phyloP scores from a whole-genome alignment of 805 yeast species.

The Wickerhamiella sorbophila region DNA sequence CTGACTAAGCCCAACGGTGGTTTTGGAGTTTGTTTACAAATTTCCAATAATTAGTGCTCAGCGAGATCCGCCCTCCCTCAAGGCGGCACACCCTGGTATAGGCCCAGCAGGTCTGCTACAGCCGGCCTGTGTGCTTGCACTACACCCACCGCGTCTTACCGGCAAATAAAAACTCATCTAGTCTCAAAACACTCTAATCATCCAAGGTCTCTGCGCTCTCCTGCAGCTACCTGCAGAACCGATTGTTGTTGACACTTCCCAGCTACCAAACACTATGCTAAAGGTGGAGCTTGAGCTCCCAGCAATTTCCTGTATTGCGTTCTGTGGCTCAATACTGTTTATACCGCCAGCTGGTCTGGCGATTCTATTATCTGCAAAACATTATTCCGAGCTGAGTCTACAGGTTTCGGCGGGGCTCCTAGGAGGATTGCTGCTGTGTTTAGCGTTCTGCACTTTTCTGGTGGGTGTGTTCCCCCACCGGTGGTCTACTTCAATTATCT shows the following conservation, averaged over 20 bases:
- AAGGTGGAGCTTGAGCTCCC: conserved; percentile 19
- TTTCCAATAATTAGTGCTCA: too few relatives aligned
- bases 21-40: too few relatives aligned
- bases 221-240: not conserved
- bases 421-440: conserved; percentile 5
- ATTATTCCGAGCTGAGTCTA: conserved; percentile 2
- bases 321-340: conserved; percentile 5
- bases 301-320: conserved; percentile 16
- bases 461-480: conserved; percentile 7
- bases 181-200: not conserved
- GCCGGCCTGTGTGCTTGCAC: too few relatives aligned
- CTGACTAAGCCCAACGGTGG: too few relatives aligned
- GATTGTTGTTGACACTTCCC: not conserved
- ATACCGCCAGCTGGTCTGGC: conserved; percentile 9
- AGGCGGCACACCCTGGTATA: too few relatives aligned
- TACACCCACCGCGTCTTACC: too few relatives aligned
- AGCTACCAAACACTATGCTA: too few relatives aligned
- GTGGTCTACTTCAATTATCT: not conserved
- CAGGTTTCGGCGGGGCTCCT: conserved; percentile 11
- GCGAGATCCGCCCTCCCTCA: too few relatives aligned
- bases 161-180: too few relatives aligned
- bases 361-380: conserved; percentile 8
- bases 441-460: not conserved
- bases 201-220: not conserved
- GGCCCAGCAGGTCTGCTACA: too few relatives aligned